A percentile compares a stretch with the other conserved stretches of the same genome.
Evolutionary conservation across 495 filamentous ascomycete species (phyloP).

Genomic region (Aspergillus diversus): DNA sequence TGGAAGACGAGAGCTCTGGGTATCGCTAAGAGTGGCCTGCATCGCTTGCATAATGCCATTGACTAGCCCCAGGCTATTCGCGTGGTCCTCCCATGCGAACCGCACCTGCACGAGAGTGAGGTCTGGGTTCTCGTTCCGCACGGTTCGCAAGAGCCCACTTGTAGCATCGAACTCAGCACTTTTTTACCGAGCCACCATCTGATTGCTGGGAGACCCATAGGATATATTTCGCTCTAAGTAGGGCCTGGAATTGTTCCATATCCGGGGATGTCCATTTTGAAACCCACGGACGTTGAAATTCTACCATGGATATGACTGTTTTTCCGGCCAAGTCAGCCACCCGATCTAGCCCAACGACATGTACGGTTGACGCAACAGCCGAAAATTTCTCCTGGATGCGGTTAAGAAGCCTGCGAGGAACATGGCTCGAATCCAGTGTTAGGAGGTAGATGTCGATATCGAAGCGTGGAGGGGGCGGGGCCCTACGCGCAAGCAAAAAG

Average conservation of each 20-base stretch:
- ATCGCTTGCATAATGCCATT: conserved; percentile 23
- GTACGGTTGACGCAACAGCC: background rate
- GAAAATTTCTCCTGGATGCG: background rate
- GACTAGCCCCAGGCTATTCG: conserved; percentile 6
- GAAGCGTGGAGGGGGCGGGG: background rate
- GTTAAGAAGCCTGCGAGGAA: background rate
- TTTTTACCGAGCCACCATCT: conserved; percentile 1
- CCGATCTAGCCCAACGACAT: conserved; percentile 21
- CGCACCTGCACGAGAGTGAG: conserved; percentile 24
- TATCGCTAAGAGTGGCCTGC: conserved; percentile 23
- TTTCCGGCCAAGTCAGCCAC: conserved; percentile 20
- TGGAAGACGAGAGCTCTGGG: conserved; percentile 6
- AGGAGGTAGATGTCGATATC: background rate
- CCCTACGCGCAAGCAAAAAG: background rate
- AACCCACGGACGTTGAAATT: conserved; percentile 26
- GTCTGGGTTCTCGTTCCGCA: conserved; percentile 29
- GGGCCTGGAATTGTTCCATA: conserved; percentile 18
- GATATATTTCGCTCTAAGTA: conserved; percentile 28
- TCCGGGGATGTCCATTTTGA: conserved; percentile 20
- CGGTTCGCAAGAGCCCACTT: conserved; percentile 28
- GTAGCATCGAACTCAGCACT: conserved; percentile 25
- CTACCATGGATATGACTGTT: conserved; percentile 30
- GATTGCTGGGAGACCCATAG: conserved; percentile 32
- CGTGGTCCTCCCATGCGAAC: conserved; percentile 15
- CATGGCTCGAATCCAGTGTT: background rate